Conservation (phyloP, 164 flowering plant species). For the Magnolia officinalis region DNA sequence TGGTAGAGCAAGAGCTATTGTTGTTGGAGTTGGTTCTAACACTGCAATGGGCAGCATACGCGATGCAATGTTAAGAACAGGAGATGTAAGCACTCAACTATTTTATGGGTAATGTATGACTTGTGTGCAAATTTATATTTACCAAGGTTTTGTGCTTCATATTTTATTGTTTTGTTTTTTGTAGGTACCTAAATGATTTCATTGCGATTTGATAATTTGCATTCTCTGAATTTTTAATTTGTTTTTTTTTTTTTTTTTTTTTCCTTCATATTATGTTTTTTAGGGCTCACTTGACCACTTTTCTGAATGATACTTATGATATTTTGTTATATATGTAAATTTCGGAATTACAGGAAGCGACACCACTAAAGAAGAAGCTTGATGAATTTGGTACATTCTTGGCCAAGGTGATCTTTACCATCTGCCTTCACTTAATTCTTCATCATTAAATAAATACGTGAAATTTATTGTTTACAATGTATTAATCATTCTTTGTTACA, state of each 20-base stretch:
- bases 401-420: constrained; percentile 69
- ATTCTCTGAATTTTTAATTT: no score
- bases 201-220: not conserved
- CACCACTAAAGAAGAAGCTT: constrained; percentile 92
- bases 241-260: no score
- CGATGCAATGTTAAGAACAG: constrained; percentile 87
- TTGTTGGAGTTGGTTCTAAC: constrained; percentile 87
- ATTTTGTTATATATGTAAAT: not conserved
- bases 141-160: not conserved
- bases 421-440: not conserved
- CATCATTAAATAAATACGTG: not conserved
- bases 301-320: not conserved
- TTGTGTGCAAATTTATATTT: not conserved
- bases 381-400: constrained; percentile 96
- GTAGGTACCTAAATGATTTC: not conserved
- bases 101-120: not conserved
- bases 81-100: constrained; percentile 53
- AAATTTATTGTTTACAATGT: not conserved
- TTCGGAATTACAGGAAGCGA: constrained; percentile 62
- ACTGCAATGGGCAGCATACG: constrained; percentile 99
- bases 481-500: no score
- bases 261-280: not conserved
- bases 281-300: not conserved
- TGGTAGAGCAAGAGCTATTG: constrained; percentile 95
- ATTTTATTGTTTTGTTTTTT: not conserved